Conservation (phyloP, 352 stramenopile species). For the Pythium graminicola region DNA sequence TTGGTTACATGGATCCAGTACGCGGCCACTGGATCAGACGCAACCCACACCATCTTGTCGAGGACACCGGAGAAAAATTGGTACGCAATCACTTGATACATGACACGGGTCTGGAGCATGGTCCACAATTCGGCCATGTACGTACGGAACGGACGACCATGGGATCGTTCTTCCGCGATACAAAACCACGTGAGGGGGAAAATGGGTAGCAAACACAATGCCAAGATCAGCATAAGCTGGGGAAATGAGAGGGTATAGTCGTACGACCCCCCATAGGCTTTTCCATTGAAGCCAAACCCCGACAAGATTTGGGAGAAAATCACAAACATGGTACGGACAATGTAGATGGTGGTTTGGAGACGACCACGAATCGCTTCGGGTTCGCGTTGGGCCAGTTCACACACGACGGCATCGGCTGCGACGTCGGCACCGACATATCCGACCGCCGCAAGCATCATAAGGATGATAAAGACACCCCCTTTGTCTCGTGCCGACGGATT, state of each 20-base stretch:
- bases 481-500: constrained; percentile 21
- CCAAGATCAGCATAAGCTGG: constrained; percentile 22
- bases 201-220: constrained; percentile 13
- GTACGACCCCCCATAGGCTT: constrained; percentile 19
- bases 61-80: constrained; percentile 15
- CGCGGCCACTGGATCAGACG: constrained; percentile 2
- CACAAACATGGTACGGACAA: constrained; percentile 16
- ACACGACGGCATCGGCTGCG: constrained; percentile 13
- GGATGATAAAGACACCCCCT: constrained; percentile 24
- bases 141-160: constrained; percentile 7
- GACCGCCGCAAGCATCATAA: constrained; percentile 30
- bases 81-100: constrained; percentile 17
- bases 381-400: constrained; percentile 14
- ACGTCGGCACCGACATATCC: constrained; percentile 26
- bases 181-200: constrained; percentile 22
- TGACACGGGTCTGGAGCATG: constrained; percentile 9
- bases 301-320: constrained; percentile 22
- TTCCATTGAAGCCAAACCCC: constrained; percentile 27
- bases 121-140: constrained; percentile 25
- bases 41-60: constrained; percentile 6
- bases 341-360: constrained; percentile 17
- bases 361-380: constrained; percentile 16
- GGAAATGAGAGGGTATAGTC: constrained; percentile 21
- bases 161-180: constrained; percentile 21
- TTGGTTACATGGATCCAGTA: constrained; percentile 20